phyloP scores from a whole-genome alignment of 805 yeast genomes.

The Barnettozyma populi region DNA sequence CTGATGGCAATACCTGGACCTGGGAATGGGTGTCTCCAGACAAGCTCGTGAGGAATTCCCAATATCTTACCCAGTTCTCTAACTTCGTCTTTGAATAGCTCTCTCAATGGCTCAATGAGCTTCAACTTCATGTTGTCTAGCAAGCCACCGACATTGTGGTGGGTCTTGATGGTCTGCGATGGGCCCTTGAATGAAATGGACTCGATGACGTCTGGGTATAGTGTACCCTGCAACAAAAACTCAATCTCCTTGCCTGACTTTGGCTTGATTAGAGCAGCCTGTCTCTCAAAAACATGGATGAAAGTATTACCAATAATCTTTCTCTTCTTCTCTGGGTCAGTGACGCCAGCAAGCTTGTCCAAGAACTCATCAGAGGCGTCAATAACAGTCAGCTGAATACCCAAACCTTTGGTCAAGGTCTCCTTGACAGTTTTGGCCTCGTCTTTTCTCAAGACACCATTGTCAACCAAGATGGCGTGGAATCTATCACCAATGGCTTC shows the following conservation, averaged over 20 bases:
- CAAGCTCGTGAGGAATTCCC: conserved; percentile 94
- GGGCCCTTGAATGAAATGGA: conserved; percentile 99
- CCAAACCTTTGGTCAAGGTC: conserved; percentile 88
- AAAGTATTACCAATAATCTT: conserved; percentile 98
- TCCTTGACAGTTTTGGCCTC: conserved; percentile 87
- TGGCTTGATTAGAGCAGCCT: conserved; percentile 88
- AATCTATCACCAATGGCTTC: conserved; percentile 98
- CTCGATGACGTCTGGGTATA: conserved; percentile 98
- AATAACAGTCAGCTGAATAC: conserved; percentile 89
- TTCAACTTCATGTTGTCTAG: conserved; percentile 97
- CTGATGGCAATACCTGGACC: conserved; percentile 99
- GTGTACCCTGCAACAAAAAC: conserved; percentile 91
- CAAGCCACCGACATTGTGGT: conserved; percentile 98
- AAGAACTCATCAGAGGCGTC: conserved; percentile 92
- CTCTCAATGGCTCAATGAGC: conserved; percentile 97
- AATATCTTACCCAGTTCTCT: conserved; percentile 91
- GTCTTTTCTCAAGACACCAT: conserved; percentile 93
- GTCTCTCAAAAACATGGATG: conserved; percentile 94
- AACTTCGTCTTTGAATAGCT: conserved; percentile 97
- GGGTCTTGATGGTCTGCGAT: conserved; percentile 98
- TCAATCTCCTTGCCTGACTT: conserved; percentile 86
- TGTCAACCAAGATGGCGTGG: conserved; percentile 97
- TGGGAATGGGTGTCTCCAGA: conserved; percentile 99
- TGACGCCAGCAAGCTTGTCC: conserved; percentile 80
- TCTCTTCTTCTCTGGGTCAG: conserved; percentile 98